A percentile compares a stretch with the other conserved stretches of the same genome.
These are phyloP conservation scores for Salpingoeca rosetta DNA, from an alignment of 78 protist species.

Conservation along the genomic window DNA sequence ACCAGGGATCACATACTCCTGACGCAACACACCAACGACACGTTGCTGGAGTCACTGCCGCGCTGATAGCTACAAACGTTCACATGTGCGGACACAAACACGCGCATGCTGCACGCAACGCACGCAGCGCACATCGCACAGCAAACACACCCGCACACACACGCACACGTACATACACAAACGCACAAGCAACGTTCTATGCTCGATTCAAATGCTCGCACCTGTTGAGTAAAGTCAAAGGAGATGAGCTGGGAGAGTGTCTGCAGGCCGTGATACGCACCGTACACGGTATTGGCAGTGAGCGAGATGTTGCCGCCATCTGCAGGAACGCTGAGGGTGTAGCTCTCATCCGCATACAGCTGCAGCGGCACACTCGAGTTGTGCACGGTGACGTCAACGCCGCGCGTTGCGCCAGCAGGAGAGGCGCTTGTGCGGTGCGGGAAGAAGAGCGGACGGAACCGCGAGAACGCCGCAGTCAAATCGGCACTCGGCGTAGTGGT, in stretches of 20 bases:
- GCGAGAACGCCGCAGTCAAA: not conserved
- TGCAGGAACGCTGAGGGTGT: constrained; percentile 1
- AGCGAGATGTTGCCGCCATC: not conserved
- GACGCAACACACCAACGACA: not conserved
- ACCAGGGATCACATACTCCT: constrained; percentile 1
- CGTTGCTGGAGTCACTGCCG: too few species aligned
- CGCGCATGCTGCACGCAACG: too few species aligned
- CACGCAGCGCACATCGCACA: too few species aligned
- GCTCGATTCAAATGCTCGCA: too few species aligned
- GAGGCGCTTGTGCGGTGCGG: not conserved
- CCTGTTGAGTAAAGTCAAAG: constrained; percentile 17
- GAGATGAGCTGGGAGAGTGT: constrained; percentile 67
- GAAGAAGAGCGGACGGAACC: not conserved
- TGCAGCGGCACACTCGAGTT: not conserved
- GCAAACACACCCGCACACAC: too few species aligned
- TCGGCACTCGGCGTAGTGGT: not conserved
- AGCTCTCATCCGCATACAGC: constrained; percentile 30
- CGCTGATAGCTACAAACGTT: not conserved
- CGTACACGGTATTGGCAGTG: constrained; percentile 30
- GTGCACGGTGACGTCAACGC: not conserved
- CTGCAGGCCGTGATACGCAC: constrained; percentile 59
- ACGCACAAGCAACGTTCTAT: too few species aligned
- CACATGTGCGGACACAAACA: not conserved
- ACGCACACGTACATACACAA: too few species aligned
- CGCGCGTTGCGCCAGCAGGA: not conserved